A percentile compares a stretch with the other conserved stretches of the same genome.
Conservation (phyloP, 441 rosid species). For the Adansonia rubrostipa region DNA sequence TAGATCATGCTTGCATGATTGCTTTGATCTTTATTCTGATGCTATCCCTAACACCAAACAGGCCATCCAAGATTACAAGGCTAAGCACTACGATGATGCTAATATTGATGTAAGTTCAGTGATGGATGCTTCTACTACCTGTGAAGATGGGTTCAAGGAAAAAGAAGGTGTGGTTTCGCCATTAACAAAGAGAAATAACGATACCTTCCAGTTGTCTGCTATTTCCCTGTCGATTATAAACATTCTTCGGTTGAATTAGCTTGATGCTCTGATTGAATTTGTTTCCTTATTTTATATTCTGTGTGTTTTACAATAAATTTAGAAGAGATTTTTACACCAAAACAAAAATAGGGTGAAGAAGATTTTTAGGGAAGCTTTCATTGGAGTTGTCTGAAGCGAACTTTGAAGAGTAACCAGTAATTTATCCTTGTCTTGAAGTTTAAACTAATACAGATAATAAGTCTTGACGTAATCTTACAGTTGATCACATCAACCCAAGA, state of each 20-base stretch:
- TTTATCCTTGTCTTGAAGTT: slow-evolving; percentile 14
- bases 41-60: slow-evolving; percentile 39
- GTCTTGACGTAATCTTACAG: background rate
- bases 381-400: background rate
- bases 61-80: slow-evolving; percentile 44
- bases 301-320: background rate
- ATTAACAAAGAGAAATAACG: slow-evolving; percentile 41
- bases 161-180: slow-evolving; percentile 44
- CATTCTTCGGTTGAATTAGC: slow-evolving; percentile 32
- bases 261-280: slow-evolving; percentile 2
- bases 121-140: slow-evolving; percentile 56
- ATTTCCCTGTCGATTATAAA: slow-evolving; percentile 55
- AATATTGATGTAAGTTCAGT: slow-evolving; percentile 52
- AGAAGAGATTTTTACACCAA: too few relatives aligned
- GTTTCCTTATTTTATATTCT: background rate
- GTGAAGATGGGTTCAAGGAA: slow-evolving; percentile 68
- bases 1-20: slow-evolving; percentile 45
- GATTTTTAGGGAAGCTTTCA: background rate
- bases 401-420: slow-evolving; percentile 9
- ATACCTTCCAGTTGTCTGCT: slow-evolving; percentile 50
- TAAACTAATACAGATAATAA: background rate
- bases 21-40: slow-evolving; percentile 59
- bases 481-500: background rate
- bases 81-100: slow-evolving; percentile 42
- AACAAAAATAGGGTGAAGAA: too few relatives aligned